A percentile compares a stretch with the other conserved stretches of the same genome.
These are phyloP conservation scores for Calycina marina DNA, from an alignment of 2,329 filamentous ascomycete species.

Conservation along the genomic window DNA sequence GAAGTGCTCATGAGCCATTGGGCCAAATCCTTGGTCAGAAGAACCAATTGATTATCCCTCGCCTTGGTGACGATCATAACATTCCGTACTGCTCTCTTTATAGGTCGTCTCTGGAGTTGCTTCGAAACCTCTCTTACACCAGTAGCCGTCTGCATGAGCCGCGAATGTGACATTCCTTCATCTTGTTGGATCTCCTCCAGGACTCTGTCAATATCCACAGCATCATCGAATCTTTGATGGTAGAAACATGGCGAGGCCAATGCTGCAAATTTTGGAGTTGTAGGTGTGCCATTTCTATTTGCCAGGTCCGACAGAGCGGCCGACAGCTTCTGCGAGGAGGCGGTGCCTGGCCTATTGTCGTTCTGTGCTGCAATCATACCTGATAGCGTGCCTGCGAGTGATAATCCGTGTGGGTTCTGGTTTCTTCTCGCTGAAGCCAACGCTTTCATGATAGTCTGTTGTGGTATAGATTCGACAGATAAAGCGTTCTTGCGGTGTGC, in stretches of 20 bases:
- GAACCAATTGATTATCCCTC: slow-evolving; percentile 82
- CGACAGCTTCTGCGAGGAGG: slow-evolving; percentile 44
- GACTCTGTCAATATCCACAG: slow-evolving; percentile 87
- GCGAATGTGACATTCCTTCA: slow-evolving; percentile 83
- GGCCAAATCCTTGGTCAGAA: slow-evolving; percentile 74
- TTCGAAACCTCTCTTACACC: slow-evolving; percentile 91
- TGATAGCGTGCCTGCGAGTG: slow-evolving; percentile 40
- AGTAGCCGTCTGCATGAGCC: slow-evolving; percentile 87
- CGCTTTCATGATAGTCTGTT: slow-evolving; percentile 73
- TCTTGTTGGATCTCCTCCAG: slow-evolving; percentile 85
- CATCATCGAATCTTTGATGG: slow-evolving; percentile 91
- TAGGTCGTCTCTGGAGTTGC: slow-evolving; percentile 81
- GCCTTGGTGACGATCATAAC: slow-evolving; percentile 99
- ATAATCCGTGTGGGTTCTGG: slow-evolving; percentile 37
- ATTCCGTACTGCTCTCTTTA: slow-evolving; percentile 81
- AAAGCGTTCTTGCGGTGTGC: slow-evolving; percentile 21
- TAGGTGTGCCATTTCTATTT: slow-evolving; percentile 18
- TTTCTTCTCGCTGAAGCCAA: slow-evolving; percentile 51
- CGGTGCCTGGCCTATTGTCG: slow-evolving; percentile 14
- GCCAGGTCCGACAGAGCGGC: slow-evolving; percentile 38
- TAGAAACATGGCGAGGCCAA: slow-evolving; percentile 94
- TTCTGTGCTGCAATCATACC: slow-evolving; percentile 38
- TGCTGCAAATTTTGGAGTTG: slow-evolving; percentile 40
- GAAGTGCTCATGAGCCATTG: slow-evolving; percentile 81
- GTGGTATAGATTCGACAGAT: slow-evolving; percentile 37